phyloP scores from a whole-genome alignment of 768 basidiomycete genomes.

The Naematelia aurantialba region DNA sequence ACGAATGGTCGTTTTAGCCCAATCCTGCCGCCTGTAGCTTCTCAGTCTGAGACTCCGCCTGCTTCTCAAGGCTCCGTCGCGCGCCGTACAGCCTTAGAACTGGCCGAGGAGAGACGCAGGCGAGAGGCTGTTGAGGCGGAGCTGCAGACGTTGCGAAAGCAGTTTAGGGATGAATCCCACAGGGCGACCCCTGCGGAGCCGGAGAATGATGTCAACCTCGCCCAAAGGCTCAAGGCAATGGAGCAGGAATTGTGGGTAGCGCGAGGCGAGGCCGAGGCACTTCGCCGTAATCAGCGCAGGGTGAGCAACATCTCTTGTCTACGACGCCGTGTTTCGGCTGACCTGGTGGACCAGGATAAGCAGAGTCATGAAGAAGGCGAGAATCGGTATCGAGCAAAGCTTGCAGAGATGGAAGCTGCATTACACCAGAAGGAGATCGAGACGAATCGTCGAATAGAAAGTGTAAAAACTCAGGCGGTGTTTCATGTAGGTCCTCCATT shows the following conservation, averaged over 20 bases:
- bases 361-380: background rate
- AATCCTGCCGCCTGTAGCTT: conserved; percentile 22
- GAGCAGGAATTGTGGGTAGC: conserved; percentile 32
- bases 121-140: conserved; percentile 17
- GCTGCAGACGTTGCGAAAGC: background rate
- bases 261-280: conserved; percentile 32
- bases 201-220: conserved; percentile 8
- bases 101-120: conserved; percentile 25
- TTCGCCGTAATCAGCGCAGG: conserved; percentile 28
- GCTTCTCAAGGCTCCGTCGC: conserved; percentile 33
- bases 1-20: background rate
- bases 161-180: background rate
- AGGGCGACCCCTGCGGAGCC: background rate
- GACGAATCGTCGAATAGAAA: conserved; percentile 25
- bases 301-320: conserved; percentile 12
- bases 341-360: background rate
- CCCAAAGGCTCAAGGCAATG: conserved; percentile 17
- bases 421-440: conserved; percentile 27
- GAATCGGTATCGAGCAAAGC: conserved; percentile 13
- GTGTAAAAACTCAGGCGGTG: conserved; percentile 36
- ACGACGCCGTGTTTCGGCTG: background rate
- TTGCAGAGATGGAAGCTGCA: conserved; percentile 27
- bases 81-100: conserved; percentile 26
- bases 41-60: conserved; percentile 18
- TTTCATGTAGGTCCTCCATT: conserved; percentile 29